Evolutionary conservation across 139 green algal genomes (phyloP), one percentile per base, ranked within the genome.

Genomic region (Coccomyxa sp.): DNA sequence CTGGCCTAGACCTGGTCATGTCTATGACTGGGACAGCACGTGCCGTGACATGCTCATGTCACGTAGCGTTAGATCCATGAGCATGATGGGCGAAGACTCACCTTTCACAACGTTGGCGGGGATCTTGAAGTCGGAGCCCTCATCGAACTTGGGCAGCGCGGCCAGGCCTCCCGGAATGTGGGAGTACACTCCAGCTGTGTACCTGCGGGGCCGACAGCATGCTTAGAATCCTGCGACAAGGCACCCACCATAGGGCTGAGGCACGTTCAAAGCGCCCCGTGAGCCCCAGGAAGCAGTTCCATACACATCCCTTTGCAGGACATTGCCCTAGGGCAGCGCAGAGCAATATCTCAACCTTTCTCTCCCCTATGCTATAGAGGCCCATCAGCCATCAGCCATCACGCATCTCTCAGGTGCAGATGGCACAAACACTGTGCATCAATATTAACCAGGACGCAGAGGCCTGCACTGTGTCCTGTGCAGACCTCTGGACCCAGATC

Each of bases 111-210:
- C n/a, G n/a, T n/a, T 22, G 3, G 50, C 50, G 50, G 50, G 50
- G 18, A 64, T 18, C 50, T 64, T 64, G 50, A 64, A 64, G 50
- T 64, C 50, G 35, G 39, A 54, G n/a, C 44, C 55, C 24, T 41
- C 37, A 34, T 39, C 54, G 8, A 74, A 74, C 35, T n/a, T 34
- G 24, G 50, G 38, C 55, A 73, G 22, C 35, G 50, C 55, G 22
- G 54, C 24, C 33, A 72, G 34, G 24, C 50, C 75, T 8, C 34
- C 75, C 7, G 34, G 22, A 50, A 79, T 35, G 33, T 55, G 55
- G 9, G 33, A 36, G 39, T 70, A 81, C 29, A 81, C 39, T 18
- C 64, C 64, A 10, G 54, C 29, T 39, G 38, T 58, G 76, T 80
- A 69, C 2, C 44, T 64, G 50, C 44, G n/a, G n/a, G n/a, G n/a